A percentile compares a stretch with the other conserved stretches of the same genome.
Evolutionary conservation across 768 basidiomycete genomes (phyloP).

Genomic region (Tephrocybe sp.): DNA sequence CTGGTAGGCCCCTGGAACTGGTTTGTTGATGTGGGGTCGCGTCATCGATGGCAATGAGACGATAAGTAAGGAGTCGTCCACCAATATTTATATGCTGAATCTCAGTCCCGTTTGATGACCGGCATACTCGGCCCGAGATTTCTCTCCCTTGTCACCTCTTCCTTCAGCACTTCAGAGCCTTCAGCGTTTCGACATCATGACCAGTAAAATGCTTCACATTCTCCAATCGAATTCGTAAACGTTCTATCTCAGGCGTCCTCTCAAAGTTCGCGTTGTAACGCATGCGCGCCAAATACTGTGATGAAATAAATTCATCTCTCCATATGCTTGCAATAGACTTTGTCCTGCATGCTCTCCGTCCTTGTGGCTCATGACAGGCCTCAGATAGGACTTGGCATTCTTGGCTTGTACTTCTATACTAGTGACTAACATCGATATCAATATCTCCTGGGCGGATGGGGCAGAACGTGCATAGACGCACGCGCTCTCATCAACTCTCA

Average conservation of each 20-base stretch:
- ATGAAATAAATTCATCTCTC: background rate
- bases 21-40: constrained; percentile 38
- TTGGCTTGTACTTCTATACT: background rate
- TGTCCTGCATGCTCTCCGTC: background rate
- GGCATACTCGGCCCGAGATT: too few relatives aligned
- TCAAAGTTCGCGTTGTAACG: background rate
- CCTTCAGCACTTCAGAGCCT: too few relatives aligned
- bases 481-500: constrained; percentile 7
- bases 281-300: background rate
- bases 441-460: background rate
- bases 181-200: too few relatives aligned
- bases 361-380: constrained; percentile 5
- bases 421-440: background rate
- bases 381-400: background rate
- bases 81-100: too few relatives aligned
- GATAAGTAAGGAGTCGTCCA: too few relatives aligned
- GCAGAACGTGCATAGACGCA: constrained; percentile 6
- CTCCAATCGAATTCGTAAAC: background rate
- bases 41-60: background rate
- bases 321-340: constrained; percentile 6
- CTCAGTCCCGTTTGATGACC: too few relatives aligned
- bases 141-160: too few relatives aligned
- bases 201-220: too few relatives aligned
- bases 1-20: constrained; percentile 49
- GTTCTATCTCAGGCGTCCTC: constrained; percentile 1